These are phyloP conservation scores for Calonectria hongkongensis DNA, from an alignment of 2,329 filamentous ascomycete genomes.

Conservation along the genomic window DNA sequence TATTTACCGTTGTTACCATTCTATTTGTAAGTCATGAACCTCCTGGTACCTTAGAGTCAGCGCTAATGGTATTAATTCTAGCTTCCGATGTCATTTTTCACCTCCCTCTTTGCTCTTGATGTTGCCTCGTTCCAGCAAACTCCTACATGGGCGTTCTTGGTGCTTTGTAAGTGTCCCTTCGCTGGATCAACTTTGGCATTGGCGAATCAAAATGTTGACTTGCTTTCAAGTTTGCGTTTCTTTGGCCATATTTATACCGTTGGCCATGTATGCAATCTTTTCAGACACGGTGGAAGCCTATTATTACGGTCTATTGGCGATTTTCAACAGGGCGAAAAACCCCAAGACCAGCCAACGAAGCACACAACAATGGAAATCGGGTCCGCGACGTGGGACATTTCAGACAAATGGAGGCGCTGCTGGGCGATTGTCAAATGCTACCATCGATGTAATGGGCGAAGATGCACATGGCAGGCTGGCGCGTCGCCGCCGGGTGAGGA, in stretches of 20 bases:
- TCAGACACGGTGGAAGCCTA: not conserved
- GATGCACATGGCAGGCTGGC: not conserved
- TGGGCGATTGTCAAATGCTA: not conserved
- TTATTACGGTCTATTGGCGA: not conserved
- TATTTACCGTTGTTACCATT: slow-evolving; percentile 47
- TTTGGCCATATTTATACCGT: slow-evolving; percentile 12
- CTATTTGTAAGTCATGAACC: slow-evolving; percentile 41
- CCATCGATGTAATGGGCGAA: too few relatives aligned
- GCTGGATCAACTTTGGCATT: not conserved
- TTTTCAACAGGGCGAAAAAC: not conserved
- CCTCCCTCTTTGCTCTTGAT: slow-evolving; percentile 46
- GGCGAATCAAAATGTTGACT: not conserved
- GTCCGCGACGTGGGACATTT: not conserved
- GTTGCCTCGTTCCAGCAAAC: slow-evolving; percentile 40
- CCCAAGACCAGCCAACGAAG: not conserved
- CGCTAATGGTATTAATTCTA: not conserved
- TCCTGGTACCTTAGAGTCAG: too few relatives aligned
- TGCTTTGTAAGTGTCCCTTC: not conserved
- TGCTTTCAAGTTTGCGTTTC: not conserved
- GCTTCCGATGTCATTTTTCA: slow-evolving; percentile 46
- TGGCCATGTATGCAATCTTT: slow-evolving; percentile 9
- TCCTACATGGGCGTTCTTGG: slow-evolving; percentile 40
- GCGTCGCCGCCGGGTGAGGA: not conserved
- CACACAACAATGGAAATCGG: not conserved
- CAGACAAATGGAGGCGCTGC: not conserved